These are phyloP conservation scores for Penicillium dipodomyicola DNA, from an alignment of 495 filamentous ascomycete species.

Conservation along the genomic window DNA sequence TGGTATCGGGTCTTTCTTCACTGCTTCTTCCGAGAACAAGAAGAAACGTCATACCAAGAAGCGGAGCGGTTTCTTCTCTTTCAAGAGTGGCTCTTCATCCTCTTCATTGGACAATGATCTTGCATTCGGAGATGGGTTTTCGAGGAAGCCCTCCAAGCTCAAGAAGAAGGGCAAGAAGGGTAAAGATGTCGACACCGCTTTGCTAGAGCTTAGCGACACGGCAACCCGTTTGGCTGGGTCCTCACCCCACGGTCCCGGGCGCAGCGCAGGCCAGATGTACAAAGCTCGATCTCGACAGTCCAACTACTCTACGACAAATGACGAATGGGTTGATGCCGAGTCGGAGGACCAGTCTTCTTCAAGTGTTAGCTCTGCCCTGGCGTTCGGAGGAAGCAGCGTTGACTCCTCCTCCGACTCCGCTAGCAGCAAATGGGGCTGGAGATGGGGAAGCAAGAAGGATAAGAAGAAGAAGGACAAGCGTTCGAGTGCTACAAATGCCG, in stretches of 20 bases:
- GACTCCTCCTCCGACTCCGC: constrained; percentile 50
- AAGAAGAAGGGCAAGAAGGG: constrained; percentile 41
- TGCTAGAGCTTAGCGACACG: constrained; percentile 56
- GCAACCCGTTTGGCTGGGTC: constrained; percentile 54
- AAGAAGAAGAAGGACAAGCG: constrained; percentile 42
- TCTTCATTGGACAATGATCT: constrained; percentile 58
- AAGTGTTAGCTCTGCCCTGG: constrained; percentile 54
- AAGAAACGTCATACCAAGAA: constrained; percentile 42
- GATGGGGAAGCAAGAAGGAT: constrained; percentile 52
- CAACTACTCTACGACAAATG: constrained; percentile 35
- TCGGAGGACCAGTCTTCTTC: constrained; percentile 50
- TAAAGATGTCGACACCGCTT: constrained; percentile 52
- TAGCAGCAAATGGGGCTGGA: constrained; percentile 54
- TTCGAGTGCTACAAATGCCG: constrained; percentile 25
- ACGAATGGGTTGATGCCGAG: constrained; percentile 59
- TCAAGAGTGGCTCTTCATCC: constrained; percentile 55
- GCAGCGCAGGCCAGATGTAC: constrained; percentile 41
- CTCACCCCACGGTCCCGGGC: constrained; percentile 26
- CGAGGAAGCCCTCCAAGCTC: constrained; percentile 34
- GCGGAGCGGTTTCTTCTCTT: constrained; percentile 56
- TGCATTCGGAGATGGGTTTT: constrained; percentile 44
- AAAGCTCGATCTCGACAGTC: constrained; percentile 36
- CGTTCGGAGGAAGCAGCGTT: constrained; percentile 52
- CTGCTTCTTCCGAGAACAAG: constrained; percentile 48
- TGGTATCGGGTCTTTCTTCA: constrained; percentile 48